Percentiles rank a stretch among this genome's conserved stretches.
These are phyloP conservation scores for Tolypocladium tropicale DNA, from an alignment of 2,329 filamentous ascomycete species.

Conservation along the genomic window DNA sequence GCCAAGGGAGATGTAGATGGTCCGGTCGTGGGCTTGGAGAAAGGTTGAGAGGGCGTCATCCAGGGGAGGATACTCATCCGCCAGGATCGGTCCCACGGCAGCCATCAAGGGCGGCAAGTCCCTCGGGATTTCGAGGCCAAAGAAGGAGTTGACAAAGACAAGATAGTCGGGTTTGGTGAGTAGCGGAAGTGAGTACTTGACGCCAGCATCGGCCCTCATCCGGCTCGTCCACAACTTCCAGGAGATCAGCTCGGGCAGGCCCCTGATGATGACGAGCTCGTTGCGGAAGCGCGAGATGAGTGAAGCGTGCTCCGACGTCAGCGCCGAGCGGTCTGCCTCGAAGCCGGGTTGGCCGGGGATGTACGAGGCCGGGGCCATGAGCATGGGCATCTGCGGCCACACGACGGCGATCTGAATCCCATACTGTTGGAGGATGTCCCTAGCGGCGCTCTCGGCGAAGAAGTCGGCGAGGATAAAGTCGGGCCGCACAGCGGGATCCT, in stretches of 20 bases:
- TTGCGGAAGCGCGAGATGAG: conserved; percentile 25
- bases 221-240: conserved; percentile 17
- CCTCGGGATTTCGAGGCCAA: conserved; percentile 28
- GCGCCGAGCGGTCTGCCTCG: conserved; percentile 19
- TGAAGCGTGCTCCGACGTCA: conserved; percentile 28
- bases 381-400: conserved; percentile 30
- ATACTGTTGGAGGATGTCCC: conserved; percentile 27
- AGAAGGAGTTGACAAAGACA: conserved; percentile 32
- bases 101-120: conserved; percentile 29
- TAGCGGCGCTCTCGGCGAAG: conserved; percentile 26
- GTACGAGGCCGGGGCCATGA: conserved; percentile 25
- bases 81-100: conserved; percentile 28
- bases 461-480: conserved; percentile 32
- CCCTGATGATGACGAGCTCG: conserved; percentile 17
- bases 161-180: conserved; percentile 28
- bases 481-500: conserved; percentile 11
- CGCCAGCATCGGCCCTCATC: conserved; percentile 23
- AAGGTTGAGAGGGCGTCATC: conserved; percentile 13
- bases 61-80: conserved; percentile 21
- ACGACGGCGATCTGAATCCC: conserved; percentile 26
- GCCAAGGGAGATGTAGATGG: conserved; percentile 29
- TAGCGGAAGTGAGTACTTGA: conserved; percentile 17
- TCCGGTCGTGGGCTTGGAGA: conserved; percentile 19
- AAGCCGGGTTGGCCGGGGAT: conserved; percentile 31
- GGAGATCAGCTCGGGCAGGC: conserved; percentile 17